A percentile compares a stretch with the other conserved stretches of the same genome.
These are phyloP conservation scores for Medicago ruthenica DNA, from an alignment of 306 rosid genomes.

Conservation along the genomic window DNA sequence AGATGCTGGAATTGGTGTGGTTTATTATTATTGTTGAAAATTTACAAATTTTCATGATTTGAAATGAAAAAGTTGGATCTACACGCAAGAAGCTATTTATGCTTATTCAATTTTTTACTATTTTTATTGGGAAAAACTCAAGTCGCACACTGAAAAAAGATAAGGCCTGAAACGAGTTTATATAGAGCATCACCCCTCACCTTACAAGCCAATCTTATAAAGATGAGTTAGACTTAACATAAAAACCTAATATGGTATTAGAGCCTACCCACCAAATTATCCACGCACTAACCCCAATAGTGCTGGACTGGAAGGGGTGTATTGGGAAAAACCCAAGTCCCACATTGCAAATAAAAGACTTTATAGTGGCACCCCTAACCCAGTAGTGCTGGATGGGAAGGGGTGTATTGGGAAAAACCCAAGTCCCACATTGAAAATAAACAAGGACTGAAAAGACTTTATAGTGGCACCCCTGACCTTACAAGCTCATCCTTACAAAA, in stretches of 20 bases:
- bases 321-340: background rate
- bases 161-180: background rate
- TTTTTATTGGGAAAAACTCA: background rate
- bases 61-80: background rate
- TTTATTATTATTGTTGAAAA: background rate
- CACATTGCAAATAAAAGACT: no score
- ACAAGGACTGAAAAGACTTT: background rate
- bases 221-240: background rate
- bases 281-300: background rate
- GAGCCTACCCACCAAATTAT: background rate
- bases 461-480: background rate
- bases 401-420: background rate
- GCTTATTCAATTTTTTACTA: background rate
- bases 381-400: background rate
- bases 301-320: background rate
- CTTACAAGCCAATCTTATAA: background rate
- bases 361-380: background rate
- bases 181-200: background rate
- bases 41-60: background rate
- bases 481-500: background rate
- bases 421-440: background rate
- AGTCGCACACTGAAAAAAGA: background rate
- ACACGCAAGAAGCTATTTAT: conserved; percentile 10
- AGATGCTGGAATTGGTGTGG: conserved; percentile 29
- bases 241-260: background rate